Base-by-base conservation (phyloP, 2,329 filamentous ascomycete species). In the Monosporascus sp. region DNA sequence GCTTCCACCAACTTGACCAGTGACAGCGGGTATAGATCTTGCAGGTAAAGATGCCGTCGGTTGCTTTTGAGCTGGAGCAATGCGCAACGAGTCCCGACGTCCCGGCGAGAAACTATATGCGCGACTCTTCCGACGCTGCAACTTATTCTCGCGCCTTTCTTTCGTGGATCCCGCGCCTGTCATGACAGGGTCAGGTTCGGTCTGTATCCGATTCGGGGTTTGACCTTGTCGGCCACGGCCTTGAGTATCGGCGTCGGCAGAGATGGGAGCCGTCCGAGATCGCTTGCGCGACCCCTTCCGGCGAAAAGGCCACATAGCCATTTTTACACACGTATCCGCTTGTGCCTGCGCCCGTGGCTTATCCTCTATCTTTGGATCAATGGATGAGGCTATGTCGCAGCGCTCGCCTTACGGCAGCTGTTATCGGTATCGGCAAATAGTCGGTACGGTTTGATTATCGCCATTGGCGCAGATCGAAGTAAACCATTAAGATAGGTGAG, bases 241-340 rank as follows among this genome's bases (percentile, higher is more conserved):
- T 24, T 55, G 38, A 39, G 52, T 54, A 18, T 62, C 58, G 44
- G 52, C 44, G 53, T 57, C 56, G 47, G 62, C 56, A 49, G 56
- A 53, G 22, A 57, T 52, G 38, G 60, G 58, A 18, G 58, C 56
- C 9, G 58, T 74, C 55, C 74, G 72, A 58, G 76, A 70, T 65
- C 78, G 76, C 71, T 77, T 83, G 72, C 85, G 85, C 71, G 84
- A 85, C 72, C 81, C 85, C 73, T 80, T 86, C 65, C 87, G 84
- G 71, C 85, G 80, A 72, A 95, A 96, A 56, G 86, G 89, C 90
- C 90, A 95, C 71, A 92, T 75, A 68, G 86, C 83, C 89, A 93
- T 93, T 52, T 57, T 69, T 58, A 49, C 52, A 49, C 47, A 41
- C 18, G 39, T 24, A 17, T 24, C 14, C 17, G 17, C 25, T 15